phyloP scores from a whole-genome alignment of 2,329 filamentous ascomycete genomes.

The Botrytis paeoniae region DNA sequence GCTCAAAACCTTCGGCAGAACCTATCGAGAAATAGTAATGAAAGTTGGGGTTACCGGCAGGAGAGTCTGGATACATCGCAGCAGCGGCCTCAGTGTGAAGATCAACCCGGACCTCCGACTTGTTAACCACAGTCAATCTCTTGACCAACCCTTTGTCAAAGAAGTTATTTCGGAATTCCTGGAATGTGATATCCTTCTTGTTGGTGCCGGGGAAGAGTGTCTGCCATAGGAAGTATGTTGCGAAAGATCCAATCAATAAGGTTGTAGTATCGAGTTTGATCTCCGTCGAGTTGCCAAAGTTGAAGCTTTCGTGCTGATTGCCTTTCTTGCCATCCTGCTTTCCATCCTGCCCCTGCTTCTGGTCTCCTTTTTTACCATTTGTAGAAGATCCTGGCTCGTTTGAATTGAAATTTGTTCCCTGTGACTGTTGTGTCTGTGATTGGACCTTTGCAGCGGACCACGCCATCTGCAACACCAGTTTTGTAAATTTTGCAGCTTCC shows the following conservation, averaged over 20 bases:
- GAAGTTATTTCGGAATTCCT: constrained; percentile 91
- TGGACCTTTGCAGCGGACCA: constrained; percentile 34
- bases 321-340: constrained; percentile 19
- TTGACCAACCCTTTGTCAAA: constrained; percentile 94
- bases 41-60: constrained; percentile 65
- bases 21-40: constrained; percentile 95
- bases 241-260: constrained; percentile 50
- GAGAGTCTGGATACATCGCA: constrained; percentile 72
- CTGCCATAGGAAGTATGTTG: constrained; percentile 61
- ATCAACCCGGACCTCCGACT: constrained; percentile 74
- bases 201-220: constrained; percentile 64
- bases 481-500: constrained; percentile 37
- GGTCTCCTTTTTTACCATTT: not conserved
- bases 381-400: constrained; percentile 20
- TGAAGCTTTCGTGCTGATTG: constrained; percentile 39
- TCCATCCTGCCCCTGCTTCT: constrained; percentile 22
- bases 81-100: constrained; percentile 72
- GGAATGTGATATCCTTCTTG: constrained; percentile 87
- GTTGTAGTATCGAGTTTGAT: constrained; percentile 36
- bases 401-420: constrained; percentile 34
- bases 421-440: constrained; percentile 27
- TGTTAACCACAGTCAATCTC: constrained; percentile 79
- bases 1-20: constrained; percentile 89
- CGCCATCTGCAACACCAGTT: constrained; percentile 38
- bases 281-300: constrained; percentile 23